Conservation (phyloP, 2,329 filamentous ascomycete species). For the Bimuria novae-zelandiae region DNA sequence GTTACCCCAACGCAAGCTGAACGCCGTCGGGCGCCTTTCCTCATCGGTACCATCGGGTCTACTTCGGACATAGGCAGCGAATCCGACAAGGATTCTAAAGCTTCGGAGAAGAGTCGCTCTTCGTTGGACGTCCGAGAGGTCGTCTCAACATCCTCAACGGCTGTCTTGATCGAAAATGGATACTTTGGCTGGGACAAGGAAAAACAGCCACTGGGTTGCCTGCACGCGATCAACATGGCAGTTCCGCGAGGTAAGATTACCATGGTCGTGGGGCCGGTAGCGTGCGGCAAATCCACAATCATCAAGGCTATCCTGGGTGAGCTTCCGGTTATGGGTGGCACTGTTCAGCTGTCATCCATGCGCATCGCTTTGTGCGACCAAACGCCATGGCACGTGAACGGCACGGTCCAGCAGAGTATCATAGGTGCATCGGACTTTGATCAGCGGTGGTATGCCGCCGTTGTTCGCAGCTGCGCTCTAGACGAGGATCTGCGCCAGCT, state of each 20-base stretch:
- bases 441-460: conserved; percentile 43
- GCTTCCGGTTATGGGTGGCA: conserved; percentile 38
- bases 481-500: conserved; percentile 41
- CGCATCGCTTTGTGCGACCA: conserved; percentile 46
- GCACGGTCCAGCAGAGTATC: conserved; percentile 46
- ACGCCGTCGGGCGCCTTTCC: conserved; percentile 27
- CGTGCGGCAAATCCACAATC: conserved; percentile 59
- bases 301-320: conserved; percentile 42
- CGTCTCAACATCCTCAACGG: conserved; percentile 25
- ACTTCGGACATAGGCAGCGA: conserved; percentile 24
- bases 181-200: conserved; percentile 55
- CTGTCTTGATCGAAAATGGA: conserved; percentile 50
- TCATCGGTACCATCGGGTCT: conserved; percentile 22
- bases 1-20: conserved; percentile 29
- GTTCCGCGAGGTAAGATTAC: conserved; percentile 52
- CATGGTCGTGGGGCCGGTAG: conserved; percentile 57
- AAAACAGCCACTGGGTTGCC: conserved; percentile 42
- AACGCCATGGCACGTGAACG: conserved; percentile 45
- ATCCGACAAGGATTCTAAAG: conserved; percentile 32
- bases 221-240: conserved; percentile 49
- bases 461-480: conserved; percentile 41
- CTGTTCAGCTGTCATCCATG: conserved; percentile 35
- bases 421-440: conserved; percentile 42
- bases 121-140: conserved; percentile 29
- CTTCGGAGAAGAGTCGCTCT: conserved; percentile 29